phyloP scores from a whole-genome alignment of 371 early-diverging fungal species.

The Mortierella sp. region DNA sequence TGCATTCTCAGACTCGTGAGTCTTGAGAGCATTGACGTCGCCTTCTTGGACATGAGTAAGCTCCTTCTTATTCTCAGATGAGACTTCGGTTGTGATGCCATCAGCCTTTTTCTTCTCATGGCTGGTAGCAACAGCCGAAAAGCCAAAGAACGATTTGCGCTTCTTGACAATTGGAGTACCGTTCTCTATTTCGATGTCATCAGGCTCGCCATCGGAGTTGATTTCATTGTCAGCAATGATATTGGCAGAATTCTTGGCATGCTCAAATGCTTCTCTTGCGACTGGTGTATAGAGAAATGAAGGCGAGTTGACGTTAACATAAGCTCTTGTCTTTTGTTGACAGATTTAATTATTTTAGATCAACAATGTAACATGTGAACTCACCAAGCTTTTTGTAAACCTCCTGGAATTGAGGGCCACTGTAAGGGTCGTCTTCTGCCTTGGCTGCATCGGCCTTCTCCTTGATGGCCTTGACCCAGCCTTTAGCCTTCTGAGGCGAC shows the following conservation, averaged over 20 bases:
- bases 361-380: conserved; percentile 7
- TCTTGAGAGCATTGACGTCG: conserved; percentile 55
- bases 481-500: conserved; percentile 56
- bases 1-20: conserved; percentile 54
- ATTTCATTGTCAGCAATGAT: conserved; percentile 49
- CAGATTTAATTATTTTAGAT: background rate
- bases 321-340: background rate
- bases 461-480: conserved; percentile 59
- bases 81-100: conserved; percentile 49
- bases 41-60: conserved; percentile 53
- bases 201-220: conserved; percentile 56
- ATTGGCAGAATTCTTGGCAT: conserved; percentile 47
- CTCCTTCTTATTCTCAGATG: conserved; percentile 56
- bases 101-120: conserved; percentile 55
- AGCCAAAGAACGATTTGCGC: conserved; percentile 59
- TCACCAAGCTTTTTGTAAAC: conserved; percentile 57
- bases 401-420: conserved; percentile 49
- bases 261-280: conserved; percentile 53
- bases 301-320: background rate
- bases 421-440: conserved; percentile 26
- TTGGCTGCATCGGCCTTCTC: conserved; percentile 48
- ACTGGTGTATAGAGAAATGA: conserved; percentile 12
- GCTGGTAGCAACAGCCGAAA: conserved; percentile 50
- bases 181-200: conserved; percentile 54
- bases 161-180: conserved; percentile 56